Conservation (phyloP, 345 rosid genomes). For the Hibiscus mutabilis region DNA sequence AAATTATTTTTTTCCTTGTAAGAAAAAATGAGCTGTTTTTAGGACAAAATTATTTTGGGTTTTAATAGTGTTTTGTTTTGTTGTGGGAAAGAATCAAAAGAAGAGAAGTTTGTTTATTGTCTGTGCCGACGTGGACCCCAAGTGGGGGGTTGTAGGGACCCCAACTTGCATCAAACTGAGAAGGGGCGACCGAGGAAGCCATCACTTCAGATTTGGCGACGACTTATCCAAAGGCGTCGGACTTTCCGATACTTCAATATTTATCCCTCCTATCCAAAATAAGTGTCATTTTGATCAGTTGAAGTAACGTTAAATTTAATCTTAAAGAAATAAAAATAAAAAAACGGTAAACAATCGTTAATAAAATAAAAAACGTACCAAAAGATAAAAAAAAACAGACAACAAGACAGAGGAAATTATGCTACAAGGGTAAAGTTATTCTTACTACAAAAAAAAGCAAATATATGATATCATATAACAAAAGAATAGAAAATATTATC, state of each 20-base stretch:
- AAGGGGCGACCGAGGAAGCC: background rate
- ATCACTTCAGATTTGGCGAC: background rate
- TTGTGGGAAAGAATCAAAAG: background rate
- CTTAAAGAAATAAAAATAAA: no score
- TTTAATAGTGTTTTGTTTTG: constrained; percentile 15
- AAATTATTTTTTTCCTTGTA: background rate
- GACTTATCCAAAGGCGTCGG: background rate
- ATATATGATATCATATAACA: no score
- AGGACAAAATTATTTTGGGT: background rate
- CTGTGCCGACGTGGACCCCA: constrained; percentile 47
- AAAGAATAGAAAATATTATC: no score
- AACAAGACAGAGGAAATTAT: no score
- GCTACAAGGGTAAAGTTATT: no score
- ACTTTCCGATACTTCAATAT: background rate
- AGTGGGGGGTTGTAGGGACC: background rate
- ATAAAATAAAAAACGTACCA: no score
- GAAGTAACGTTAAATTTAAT: no score
- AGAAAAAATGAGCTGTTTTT: background rate
- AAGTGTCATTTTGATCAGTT: no score
- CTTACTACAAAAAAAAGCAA: no score
- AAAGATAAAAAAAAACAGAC: no score
- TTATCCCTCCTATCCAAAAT: no score
- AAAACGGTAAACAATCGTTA: no score
- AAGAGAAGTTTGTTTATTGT: constrained; percentile 7
- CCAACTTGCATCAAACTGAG: background rate